Conservation (phyloP, 2,329 filamentous ascomycete genomes). For the Exophiala spinifera region DNA sequence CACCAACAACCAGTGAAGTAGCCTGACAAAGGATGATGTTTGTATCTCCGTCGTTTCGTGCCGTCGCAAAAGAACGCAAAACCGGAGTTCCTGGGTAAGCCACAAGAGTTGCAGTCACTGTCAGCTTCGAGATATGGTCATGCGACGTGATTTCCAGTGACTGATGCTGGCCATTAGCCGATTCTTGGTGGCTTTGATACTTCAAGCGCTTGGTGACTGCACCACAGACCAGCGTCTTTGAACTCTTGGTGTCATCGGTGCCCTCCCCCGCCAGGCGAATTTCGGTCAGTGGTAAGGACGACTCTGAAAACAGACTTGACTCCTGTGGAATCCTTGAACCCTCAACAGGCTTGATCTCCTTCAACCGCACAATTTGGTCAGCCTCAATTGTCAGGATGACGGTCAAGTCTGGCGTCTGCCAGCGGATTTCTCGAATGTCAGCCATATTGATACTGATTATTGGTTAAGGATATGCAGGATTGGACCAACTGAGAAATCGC, state of each 20-base stretch:
- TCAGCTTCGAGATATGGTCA: slow-evolving; percentile 24
- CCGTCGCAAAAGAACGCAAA: slow-evolving; percentile 14
- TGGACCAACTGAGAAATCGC: too few species aligned
- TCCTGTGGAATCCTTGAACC: not conserved
- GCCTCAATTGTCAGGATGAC: not conserved
- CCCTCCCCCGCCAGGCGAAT: slow-evolving; percentile 31
- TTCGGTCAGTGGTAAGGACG: slow-evolving; percentile 25
- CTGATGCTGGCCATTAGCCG: not conserved
- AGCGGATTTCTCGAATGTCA: not conserved
- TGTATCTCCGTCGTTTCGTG: slow-evolving; percentile 26
- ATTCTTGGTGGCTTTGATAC: slow-evolving; percentile 26
- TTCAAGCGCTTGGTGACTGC: slow-evolving; percentile 29
- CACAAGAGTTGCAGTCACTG: slow-evolving; percentile 26
- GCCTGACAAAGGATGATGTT: slow-evolving; percentile 26
- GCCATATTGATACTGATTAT: not conserved
- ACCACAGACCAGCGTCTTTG: slow-evolving; percentile 29
- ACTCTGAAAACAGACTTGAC: not conserved
- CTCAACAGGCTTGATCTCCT: not conserved
- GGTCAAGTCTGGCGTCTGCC: not conserved
- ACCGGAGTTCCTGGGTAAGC: slow-evolving; percentile 24
- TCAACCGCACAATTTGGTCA: not conserved
- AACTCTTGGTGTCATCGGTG: slow-evolving; percentile 27
- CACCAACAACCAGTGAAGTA: slow-evolving; percentile 30
- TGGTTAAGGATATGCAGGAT: not conserved
- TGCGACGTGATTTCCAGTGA: slow-evolving; percentile 23